phyloP scores from a whole-genome alignment of 495 filamentous ascomycete species.

The Aspergillus nanangensis region DNA sequence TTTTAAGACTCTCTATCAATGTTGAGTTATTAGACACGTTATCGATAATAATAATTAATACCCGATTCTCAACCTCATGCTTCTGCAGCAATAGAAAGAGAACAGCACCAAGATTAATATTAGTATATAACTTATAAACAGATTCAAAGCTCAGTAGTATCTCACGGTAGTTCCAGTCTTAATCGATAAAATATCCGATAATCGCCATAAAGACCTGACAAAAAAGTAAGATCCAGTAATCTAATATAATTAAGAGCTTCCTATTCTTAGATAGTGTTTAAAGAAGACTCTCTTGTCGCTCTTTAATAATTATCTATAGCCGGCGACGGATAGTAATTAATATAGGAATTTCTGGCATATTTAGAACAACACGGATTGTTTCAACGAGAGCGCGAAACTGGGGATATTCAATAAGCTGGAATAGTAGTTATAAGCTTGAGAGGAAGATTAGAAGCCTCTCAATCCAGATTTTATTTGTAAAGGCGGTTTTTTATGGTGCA shows the following conservation, averaged over 20 bases:
- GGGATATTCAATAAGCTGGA: too few species aligned
- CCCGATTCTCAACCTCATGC: background rate
- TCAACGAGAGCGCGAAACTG: too few species aligned
- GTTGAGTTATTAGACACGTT: constrained; percentile 17
- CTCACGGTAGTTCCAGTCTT: too few species aligned
- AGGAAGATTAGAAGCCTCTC: background rate
- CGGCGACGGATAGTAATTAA: background rate
- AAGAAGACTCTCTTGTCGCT: background rate
- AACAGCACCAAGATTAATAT: background rate
- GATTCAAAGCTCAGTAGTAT: constrained; percentile 17
- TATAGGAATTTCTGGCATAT: too few species aligned
- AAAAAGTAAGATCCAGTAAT: too few species aligned
- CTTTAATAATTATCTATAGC: background rate
- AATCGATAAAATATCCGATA: too few species aligned
- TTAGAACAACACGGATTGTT: too few species aligned
- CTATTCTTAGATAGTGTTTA: too few species aligned
- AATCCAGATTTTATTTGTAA: background rate
- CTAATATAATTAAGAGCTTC: too few species aligned
- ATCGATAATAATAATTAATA: constrained; percentile 14
- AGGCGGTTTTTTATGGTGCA: too few species aligned
- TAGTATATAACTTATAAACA: constrained; percentile 6
- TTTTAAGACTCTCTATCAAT: constrained; percentile 3
- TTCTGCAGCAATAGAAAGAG: background rate
- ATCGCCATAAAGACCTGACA: too few species aligned
- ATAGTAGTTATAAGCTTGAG: background rate